Evolutionary conservation across 805 yeast genomes (phyloP), one percentile per base, ranked within the genome.

Genomic region (Pichia deserticola): DNA sequence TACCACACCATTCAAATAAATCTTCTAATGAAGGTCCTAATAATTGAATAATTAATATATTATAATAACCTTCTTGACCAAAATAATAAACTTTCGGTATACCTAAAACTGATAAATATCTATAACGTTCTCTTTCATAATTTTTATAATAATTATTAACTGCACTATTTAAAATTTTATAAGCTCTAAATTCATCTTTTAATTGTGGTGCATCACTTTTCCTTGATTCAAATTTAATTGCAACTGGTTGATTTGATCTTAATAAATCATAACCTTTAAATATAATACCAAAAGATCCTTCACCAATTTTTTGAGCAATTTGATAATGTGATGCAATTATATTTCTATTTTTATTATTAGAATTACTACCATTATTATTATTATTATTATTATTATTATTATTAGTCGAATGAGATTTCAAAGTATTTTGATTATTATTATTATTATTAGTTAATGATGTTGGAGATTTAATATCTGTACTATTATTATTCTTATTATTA

Each of bases 1-100:
- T 72, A 4, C 89, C 89, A 70, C 95, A 86, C 95, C 95, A 86
- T 63, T 86, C 95, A 68, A 86, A 86, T 59, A 86, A 70, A 67
- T 86, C 95, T 61, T 86, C 95, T 52, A 86, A 67, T 2, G 92
- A 84, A 0, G 95, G 93, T 4, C 95, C 99, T 52, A 86, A 71
- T 51, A 86, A 69, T 63, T 86, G 93, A 56, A 86, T 84, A 34
- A 86, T 86, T 54, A 86, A 69, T 42, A 86, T 84, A 62, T 84
- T 84, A 60, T 86, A 89, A 56, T 84, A 76, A 13, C 95, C 93
- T 63, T 86, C 93, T 64, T 86, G 93, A 15, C 93, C 93, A 63
- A 83, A 86, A 65, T 84, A 86, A 64, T 85, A 86, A 12, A 89
- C 92, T 57, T 78, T 81, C n/a, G 95, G 95, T 43, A 86, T 81